Percentiles rank a stretch among this genome's conserved stretches.
Conservation (phyloP, 2,329 filamentous ascomycete genomes). For the Podosphaera xanthii region DNA sequence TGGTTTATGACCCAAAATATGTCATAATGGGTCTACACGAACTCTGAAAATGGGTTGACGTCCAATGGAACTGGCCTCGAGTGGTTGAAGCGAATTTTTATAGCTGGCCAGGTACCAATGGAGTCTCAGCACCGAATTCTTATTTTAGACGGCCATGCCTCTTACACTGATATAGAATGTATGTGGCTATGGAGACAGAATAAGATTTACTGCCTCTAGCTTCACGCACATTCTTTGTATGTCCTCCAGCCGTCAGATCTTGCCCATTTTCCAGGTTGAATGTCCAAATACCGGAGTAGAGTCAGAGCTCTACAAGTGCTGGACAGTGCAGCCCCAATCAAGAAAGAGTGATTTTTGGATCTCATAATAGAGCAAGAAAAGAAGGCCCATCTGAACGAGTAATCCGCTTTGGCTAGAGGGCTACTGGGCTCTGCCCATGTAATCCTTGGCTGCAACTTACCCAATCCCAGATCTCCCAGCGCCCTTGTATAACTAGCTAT, state of each 20-base stretch:
- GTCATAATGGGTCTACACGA: neutral
- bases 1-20: neutral
- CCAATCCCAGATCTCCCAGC: no score
- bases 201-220: neutral
- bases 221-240: neutral
- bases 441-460: no score
- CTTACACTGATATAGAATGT: neutral
- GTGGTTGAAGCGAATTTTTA: neutral
- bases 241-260: neutral
- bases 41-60: neutral
- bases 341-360: neutral
- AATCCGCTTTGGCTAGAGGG: neutral
- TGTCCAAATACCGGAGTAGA: neutral
- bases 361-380: neutral
- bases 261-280: neutral
- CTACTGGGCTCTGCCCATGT: no score
- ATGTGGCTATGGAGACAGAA: neutral
- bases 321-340: neutral
- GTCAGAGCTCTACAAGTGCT: neutral
- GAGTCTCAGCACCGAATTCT: neutral
- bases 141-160: neutral
- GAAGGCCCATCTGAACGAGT: neutral
- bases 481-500: no score
- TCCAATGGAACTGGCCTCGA: neutral
- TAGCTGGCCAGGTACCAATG: neutral